phyloP scores from a whole-genome alignment of 2,329 filamentous ascomycete species.

The Orbilia ellipsospora region DNA sequence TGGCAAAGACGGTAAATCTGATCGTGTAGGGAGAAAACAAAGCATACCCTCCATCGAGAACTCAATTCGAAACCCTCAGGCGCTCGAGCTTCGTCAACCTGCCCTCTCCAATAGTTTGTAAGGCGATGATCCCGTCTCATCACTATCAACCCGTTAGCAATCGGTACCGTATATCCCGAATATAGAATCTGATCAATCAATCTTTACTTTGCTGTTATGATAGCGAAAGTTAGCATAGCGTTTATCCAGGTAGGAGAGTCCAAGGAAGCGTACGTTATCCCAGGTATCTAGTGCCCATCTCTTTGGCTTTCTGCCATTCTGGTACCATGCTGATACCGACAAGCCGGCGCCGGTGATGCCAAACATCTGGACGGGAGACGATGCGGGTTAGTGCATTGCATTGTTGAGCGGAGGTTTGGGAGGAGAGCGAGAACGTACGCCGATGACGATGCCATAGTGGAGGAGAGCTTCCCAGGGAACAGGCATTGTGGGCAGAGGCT shows the following conservation, averaged over 20 bases:
- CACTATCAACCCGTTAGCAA: constrained; percentile 64
- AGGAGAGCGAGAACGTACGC: constrained; percentile 64
- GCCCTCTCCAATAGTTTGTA: constrained; percentile 71
- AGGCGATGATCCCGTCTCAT: constrained; percentile 74
- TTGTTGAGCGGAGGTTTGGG: constrained; percentile 18
- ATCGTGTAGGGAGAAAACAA: no score
- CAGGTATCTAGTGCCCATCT: constrained; percentile 73
- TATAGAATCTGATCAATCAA: no score
- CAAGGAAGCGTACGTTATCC: constrained; percentile 69
- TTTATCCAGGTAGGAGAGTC: constrained; percentile 58
- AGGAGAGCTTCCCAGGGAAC: constrained; percentile 74
- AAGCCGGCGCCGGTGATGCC: constrained; percentile 71
- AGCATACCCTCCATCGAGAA: constrained; percentile 72
- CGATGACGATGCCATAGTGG: constrained; percentile 73
- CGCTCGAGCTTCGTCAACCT: constrained; percentile 69
- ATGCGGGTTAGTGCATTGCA: constrained; percentile 4
- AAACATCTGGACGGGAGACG: constrained; percentile 68
- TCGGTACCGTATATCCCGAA: background rate
- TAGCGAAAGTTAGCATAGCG: constrained; percentile 65
- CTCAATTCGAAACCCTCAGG: constrained; percentile 72
- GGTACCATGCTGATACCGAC: constrained; percentile 69
- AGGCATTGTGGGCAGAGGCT: constrained; percentile 66
- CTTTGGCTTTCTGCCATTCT: constrained; percentile 72
- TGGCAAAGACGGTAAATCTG: no score
- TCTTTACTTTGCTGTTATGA: constrained; percentile 51